Percentiles rank a stretch among this genome's conserved stretches.
Evolutionary conservation across 352 stramenopile species (phyloP).

Genomic region (Phytophthora sansomeana): DNA sequence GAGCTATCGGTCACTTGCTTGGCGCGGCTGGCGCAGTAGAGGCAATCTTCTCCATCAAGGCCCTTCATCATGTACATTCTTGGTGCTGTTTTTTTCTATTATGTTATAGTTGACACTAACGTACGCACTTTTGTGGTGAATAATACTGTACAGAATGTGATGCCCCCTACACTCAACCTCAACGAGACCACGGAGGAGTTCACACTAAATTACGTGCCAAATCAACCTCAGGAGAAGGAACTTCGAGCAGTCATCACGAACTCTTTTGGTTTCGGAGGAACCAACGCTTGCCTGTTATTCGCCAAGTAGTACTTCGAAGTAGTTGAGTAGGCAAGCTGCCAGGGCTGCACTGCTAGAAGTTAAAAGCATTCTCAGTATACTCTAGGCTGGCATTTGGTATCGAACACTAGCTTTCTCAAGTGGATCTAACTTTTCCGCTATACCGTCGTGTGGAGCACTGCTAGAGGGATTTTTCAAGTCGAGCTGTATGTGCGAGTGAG

Average conservation of each 20-base stretch:
- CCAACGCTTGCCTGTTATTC: constrained; percentile 92
- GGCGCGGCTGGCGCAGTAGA: constrained; percentile 97
- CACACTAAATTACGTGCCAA: constrained; percentile 87
- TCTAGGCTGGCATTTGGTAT: constrained; percentile 45
- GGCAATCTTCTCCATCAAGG: constrained; percentile 95
- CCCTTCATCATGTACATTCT: constrained; percentile 82
- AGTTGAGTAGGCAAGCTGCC: not conserved
- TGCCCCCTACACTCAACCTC: constrained; percentile 96
- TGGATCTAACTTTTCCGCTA: constrained; percentile 22
- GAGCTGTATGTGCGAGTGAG: constrained; percentile 24
- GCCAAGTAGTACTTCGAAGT: constrained; percentile 77
- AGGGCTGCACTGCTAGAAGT: not conserved
- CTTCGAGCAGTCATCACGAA: constrained; percentile 92
- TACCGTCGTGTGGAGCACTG: constrained; percentile 5
- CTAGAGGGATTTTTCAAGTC: constrained; percentile 13
- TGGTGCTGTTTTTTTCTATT: not conserved
- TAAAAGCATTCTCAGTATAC: constrained; percentile 6
- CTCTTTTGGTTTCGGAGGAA: constrained; percentile 98
- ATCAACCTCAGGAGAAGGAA: constrained; percentile 72
- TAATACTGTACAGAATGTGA: constrained; percentile 66
- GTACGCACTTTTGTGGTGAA: not conserved
- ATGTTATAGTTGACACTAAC: not conserved
- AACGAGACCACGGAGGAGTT: constrained; percentile 75
- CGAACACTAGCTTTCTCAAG: constrained; percentile 37
- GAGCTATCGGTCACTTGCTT: constrained; percentile 95